These are phyloP conservation scores for Venturia asperata DNA, from an alignment of 2,329 filamentous ascomycete genomes.

Conservation along the genomic window DNA sequence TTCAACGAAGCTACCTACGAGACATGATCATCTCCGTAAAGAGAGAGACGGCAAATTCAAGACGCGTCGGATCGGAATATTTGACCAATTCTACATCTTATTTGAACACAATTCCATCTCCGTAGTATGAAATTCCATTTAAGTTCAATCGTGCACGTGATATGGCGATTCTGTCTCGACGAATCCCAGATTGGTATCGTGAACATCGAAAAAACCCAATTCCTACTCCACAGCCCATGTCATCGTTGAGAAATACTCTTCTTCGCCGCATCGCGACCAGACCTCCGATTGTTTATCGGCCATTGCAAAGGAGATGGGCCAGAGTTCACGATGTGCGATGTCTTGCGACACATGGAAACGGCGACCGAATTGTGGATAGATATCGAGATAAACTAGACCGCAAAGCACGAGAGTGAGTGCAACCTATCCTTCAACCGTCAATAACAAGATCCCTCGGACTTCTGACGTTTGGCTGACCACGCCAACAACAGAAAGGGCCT, in stretches of 20 bases:
- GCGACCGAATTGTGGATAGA: constrained; percentile 66
- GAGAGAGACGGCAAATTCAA: not conserved
- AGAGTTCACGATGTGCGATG: constrained; percentile 89
- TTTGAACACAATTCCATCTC: not conserved
- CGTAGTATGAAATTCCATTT: not conserved
- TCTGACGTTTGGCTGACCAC: not conserved
- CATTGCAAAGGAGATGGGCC: constrained; percentile 73
- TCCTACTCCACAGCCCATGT: constrained; percentile 5
- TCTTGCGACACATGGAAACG: constrained; percentile 67
- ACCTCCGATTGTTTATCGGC: constrained; percentile 12
- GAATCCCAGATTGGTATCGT: not conserved
- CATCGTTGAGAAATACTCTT: constrained; percentile 10
- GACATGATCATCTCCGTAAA: not conserved
- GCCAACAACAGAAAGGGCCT: constrained; percentile 47
- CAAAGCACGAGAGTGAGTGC: constrained; percentile 62
- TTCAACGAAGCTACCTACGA: not conserved
- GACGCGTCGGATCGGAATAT: not conserved
- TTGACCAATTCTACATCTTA: not conserved
- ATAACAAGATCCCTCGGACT: not conserved
- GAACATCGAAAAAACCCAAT: not conserved
- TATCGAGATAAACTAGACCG: constrained; percentile 78
- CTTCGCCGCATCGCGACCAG: not conserved
- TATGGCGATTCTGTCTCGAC: not conserved
- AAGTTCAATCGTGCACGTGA: not conserved
- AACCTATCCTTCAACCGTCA: not conserved